phyloP scores from a whole-genome alignment of 257 asterid genomes.

The Solanum dulcamara region DNA sequence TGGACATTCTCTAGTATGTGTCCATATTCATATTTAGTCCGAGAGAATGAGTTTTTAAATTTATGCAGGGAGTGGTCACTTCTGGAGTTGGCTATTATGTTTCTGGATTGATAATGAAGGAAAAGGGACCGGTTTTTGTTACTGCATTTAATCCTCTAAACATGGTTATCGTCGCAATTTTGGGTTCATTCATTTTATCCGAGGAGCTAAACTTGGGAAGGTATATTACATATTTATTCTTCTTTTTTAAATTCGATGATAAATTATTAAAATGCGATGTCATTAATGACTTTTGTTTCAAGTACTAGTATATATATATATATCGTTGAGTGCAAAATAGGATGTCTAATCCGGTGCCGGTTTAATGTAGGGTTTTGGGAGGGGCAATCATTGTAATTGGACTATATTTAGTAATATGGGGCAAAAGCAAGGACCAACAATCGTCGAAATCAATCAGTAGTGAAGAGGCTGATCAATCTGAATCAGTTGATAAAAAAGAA shows the following conservation, averaged over 20 bases:
- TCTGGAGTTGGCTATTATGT: slow-evolving; percentile 38
- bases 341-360: background rate
- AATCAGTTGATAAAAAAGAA: background rate
- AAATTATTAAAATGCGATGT: no score
- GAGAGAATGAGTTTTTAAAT: background rate
- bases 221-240: slow-evolving; percentile 1
- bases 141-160: slow-evolving; percentile 41
- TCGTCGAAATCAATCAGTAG: background rate
- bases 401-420: slow-evolving; percentile 43
- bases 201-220: slow-evolving; percentile 44
- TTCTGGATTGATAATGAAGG: slow-evolving; percentile 34
- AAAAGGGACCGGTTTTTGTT: slow-evolving; percentile 47
- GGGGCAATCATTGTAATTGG: slow-evolving; percentile 34
- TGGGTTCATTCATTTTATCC: slow-evolving; percentile 38
- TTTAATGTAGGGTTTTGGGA: slow-evolving; percentile 35
- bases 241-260: background rate
- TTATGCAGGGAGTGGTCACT: slow-evolving; percentile 32
- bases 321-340: background rate
- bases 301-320: background rate
- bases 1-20: background rate
- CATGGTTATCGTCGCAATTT: slow-evolving; percentile 42
- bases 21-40: background rate
- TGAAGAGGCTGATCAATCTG: background rate
- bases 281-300: background rate
- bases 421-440: slow-evolving; percentile 25